phyloP scores from a whole-genome alignment of 352 stramenopile genomes.

The Pythium grandisporangium region DNA sequence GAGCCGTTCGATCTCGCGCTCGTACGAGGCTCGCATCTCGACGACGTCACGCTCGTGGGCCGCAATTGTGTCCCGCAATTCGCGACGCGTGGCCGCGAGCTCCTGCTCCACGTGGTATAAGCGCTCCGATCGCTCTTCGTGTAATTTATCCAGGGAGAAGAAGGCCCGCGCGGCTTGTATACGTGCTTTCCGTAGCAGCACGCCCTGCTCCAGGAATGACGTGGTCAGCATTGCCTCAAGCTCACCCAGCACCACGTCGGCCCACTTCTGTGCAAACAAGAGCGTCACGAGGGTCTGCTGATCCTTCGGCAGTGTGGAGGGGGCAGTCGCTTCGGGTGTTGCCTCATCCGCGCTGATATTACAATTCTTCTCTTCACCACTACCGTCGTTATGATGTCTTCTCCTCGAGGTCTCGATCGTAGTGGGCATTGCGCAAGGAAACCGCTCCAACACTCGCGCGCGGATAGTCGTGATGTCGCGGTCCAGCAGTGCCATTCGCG shows the following conservation, averaged over 20 bases:
- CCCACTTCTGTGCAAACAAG: constrained; percentile 88
- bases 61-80: constrained; percentile 21
- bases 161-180: constrained; percentile 78
- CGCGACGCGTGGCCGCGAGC: constrained; percentile 22
- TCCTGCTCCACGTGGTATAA: constrained; percentile 23
- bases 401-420: constrained; percentile 2
- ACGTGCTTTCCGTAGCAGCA: constrained; percentile 66
- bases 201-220: constrained; percentile 85
- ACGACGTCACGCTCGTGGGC: constrained; percentile 27
- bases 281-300: constrained; percentile 43
- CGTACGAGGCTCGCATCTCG: constrained; percentile 32
- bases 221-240: constrained; percentile 83
- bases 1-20: constrained; percentile 41
- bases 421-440: not conserved
- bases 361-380: too few species aligned
- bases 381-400: too few species aligned
- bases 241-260: constrained; percentile 80
- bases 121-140: constrained; percentile 22
- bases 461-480: constrained; percentile 59
- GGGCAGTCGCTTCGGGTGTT: too few species aligned
- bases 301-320: not conserved
- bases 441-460: constrained; percentile 20
- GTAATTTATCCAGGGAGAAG: constrained; percentile 51
- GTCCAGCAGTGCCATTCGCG: constrained; percentile 54
- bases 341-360: too few species aligned